phyloP scores from a whole-genome alignment of 2,329 filamentous ascomycete species.

The Verticillium nubilum region DNA sequence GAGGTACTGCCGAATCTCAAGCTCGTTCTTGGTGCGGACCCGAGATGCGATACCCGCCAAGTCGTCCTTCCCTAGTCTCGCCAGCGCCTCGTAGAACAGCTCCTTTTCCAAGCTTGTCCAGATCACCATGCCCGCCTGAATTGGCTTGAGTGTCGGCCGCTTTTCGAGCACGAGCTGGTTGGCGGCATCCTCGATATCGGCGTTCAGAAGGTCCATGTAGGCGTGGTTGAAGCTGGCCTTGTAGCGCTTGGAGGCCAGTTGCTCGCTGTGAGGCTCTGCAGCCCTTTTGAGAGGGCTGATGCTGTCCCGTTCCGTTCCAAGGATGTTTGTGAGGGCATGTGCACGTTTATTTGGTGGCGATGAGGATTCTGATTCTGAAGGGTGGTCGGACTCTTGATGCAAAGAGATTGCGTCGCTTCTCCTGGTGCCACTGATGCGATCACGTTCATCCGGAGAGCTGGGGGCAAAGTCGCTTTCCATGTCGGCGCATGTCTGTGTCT shows the following conservation, averaged over 20 bases:
- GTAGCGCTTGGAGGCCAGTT: conserved; percentile 37
- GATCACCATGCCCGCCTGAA: conserved; percentile 53
- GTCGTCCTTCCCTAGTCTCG: conserved; percentile 58
- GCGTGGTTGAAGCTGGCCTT: conserved; percentile 35
- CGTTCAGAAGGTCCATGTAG: conserved; percentile 50
- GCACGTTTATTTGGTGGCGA: not conserved
- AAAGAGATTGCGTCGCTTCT: not conserved
- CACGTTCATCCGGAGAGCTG: not conserved
- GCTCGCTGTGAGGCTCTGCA: not conserved
- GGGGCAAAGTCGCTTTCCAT: not conserved
- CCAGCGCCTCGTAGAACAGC: conserved; percentile 60
- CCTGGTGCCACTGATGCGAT: not conserved
- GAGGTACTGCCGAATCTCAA: conserved; percentile 70
- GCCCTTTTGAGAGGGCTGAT: not conserved
- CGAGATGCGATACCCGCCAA: conserved; percentile 55
- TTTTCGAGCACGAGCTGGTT: conserved; percentile 25
- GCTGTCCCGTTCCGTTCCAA: not conserved
- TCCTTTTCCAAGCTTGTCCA: conserved; percentile 73
- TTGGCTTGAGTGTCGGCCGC: conserved; percentile 11
- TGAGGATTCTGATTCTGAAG: not conserved
- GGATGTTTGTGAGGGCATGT: not conserved
- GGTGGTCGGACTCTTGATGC: not conserved
- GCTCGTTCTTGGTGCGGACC: conserved; percentile 65
- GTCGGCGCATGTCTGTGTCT: not conserved
- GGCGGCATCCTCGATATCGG: conserved; percentile 50